A percentile compares a stretch with the other conserved stretches of the same genome.
phyloP scores from a whole-genome alignment of 2,329 filamentous ascomycete species.

The Microascus cirrosus region DNA sequence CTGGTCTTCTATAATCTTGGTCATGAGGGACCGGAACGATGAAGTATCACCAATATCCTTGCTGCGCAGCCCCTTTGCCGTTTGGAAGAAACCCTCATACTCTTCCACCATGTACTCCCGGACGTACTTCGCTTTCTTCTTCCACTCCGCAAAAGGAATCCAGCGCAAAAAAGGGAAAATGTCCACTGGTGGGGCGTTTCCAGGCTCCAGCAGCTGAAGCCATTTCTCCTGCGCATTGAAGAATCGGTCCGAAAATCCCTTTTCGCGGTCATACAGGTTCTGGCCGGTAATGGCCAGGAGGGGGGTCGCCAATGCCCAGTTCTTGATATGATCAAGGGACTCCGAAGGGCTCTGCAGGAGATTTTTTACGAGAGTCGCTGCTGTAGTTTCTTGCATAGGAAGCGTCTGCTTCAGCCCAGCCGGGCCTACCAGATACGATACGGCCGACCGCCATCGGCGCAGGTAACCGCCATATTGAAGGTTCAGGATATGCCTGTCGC shows the following conservation, averaged over 20 bases:
- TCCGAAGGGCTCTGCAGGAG: slow-evolving; percentile 7
- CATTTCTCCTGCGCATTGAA: slow-evolving; percentile 13
- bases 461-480: slow-evolving; percentile 11
- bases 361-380: slow-evolving; percentile 9
- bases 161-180: slow-evolving; percentile 12
- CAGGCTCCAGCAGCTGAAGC: slow-evolving; percentile 14
- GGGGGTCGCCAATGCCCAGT: slow-evolving; percentile 14
- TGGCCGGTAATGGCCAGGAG: slow-evolving; percentile 13
- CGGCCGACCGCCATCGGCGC: slow-evolving; percentile 11
- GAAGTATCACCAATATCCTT: not conserved
- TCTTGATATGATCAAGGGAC: slow-evolving; percentile 11
- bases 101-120: slow-evolving; percentile 10
- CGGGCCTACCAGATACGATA: slow-evolving; percentile 11
- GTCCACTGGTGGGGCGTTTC: slow-evolving; percentile 14
- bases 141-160: slow-evolving; percentile 13
- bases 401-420: slow-evolving; percentile 9
- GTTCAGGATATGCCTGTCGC: slow-evolving; percentile 11
- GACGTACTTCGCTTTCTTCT: slow-evolving; percentile 10
- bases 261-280: slow-evolving; percentile 6
- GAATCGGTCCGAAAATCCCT: slow-evolving; percentile 8
- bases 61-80: not conserved
- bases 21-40: slow-evolving; percentile 7
- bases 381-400: slow-evolving; percentile 11
- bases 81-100: slow-evolving; percentile 2
- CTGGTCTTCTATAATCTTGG: slow-evolving; percentile 10